Conservation (phyloP, 1,284 basidiomycete genomes). For the Ceratobasidium sp. region DNA sequence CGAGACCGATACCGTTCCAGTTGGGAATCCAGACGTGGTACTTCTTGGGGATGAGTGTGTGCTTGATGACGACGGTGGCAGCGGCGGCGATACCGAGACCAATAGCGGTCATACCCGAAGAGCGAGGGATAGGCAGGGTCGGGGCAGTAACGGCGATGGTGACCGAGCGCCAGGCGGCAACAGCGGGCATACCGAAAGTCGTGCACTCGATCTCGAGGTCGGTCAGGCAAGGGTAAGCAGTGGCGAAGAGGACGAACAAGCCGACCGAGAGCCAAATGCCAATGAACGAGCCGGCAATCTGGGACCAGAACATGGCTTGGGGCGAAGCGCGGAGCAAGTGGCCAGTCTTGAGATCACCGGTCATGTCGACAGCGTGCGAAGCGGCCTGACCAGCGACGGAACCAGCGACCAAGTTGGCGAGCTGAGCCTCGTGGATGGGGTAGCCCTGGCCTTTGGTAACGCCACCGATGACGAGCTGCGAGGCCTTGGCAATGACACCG, state of each 20-base stretch:
- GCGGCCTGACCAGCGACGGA: constrained; percentile 65
- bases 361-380: constrained; percentile 70
- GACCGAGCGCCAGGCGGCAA: constrained; percentile 68
- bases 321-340: constrained; percentile 72
- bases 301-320: constrained; percentile 68
- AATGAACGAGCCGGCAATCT: constrained; percentile 62
- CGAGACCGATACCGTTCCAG: constrained; percentile 66
- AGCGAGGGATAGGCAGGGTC: constrained; percentile 55
- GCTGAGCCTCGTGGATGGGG: constrained; percentile 52
- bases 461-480: constrained; percentile 66
- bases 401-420: constrained; percentile 65
- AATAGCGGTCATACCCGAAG: constrained; percentile 69
- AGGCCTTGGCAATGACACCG: constrained; percentile 68
- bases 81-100: constrained; percentile 58
- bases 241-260: constrained; percentile 65
- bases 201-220: constrained; percentile 54
- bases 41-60: constrained; percentile 61
- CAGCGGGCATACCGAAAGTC: constrained; percentile 63
- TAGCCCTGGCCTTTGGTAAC: constrained; percentile 57
- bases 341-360: constrained; percentile 73
- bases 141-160: constrained; percentile 57
- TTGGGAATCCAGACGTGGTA: constrained; percentile 66
- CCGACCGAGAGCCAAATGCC: constrained; percentile 63
- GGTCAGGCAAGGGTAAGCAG: constrained; percentile 69
- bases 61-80: constrained; percentile 59